Conservation (phyloP, 2,329 filamentous ascomycete species). For the Xylaria sp. region DNA sequence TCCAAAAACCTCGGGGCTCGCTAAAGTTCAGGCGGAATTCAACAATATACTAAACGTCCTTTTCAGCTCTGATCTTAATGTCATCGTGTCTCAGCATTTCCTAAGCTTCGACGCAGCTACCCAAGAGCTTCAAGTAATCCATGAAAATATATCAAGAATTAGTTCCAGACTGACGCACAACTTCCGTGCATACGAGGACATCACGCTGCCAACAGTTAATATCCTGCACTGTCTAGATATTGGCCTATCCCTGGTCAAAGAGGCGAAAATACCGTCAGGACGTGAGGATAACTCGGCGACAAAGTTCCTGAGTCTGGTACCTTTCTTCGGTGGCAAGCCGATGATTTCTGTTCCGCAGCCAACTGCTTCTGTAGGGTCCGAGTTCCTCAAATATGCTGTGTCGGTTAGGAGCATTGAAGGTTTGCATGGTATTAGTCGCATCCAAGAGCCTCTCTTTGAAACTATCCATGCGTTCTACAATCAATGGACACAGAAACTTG, state of each 20-base stretch:
- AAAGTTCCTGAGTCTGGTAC: constrained; percentile 59
- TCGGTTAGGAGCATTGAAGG: constrained; percentile 62
- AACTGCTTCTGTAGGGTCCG: constrained; percentile 53
- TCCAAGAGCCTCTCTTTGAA: constrained; percentile 69
- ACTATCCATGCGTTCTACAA: constrained; percentile 79
- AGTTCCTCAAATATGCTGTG: constrained; percentile 63
- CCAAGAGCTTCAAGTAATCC: constrained; percentile 62
- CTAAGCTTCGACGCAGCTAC: constrained; percentile 50
- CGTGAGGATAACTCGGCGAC: constrained; percentile 40
- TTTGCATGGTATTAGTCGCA: constrained; percentile 53
- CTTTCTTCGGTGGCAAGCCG: constrained; percentile 65
- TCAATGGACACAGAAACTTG: constrained; percentile 82
- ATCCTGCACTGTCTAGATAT: constrained; percentile 83
- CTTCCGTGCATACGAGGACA: constrained; percentile 85
- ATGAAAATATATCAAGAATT: constrained; percentile 72
- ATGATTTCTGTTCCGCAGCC: constrained; percentile 42
- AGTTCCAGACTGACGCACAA: constrained; percentile 74
- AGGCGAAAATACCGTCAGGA: constrained; percentile 51
- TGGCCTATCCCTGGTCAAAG: constrained; percentile 73
- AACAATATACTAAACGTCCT: constrained; percentile 77
- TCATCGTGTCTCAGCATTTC: constrained; percentile 52
- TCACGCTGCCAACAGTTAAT: constrained; percentile 80
- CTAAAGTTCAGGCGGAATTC: constrained; percentile 84
- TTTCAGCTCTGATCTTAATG: constrained; percentile 59
- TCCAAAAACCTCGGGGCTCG: constrained; percentile 74